Conservation (phyloP, 1,284 basidiomycete species). For the Ganoderma sinense region DNA sequence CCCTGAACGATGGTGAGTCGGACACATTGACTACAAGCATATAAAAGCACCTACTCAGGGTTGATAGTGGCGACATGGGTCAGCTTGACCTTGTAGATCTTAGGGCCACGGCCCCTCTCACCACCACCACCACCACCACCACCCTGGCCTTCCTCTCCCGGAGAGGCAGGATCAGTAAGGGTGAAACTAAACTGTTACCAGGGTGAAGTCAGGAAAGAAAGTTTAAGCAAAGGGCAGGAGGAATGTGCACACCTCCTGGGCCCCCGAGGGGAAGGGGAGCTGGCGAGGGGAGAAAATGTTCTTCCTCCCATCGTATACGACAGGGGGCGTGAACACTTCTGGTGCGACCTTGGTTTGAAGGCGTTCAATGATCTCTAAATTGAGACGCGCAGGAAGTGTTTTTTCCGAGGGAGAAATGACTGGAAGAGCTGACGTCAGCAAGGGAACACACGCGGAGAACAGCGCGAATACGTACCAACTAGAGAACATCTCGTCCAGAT, state of each 20-base stretch:
- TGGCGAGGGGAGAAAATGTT: slow-evolving; percentile 70
- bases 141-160: slow-evolving; percentile 20
- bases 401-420: slow-evolving; percentile 74
- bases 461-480: slow-evolving; percentile 62
- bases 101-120: slow-evolving; percentile 45
- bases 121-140: slow-evolving; percentile 14
- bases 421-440: slow-evolving; percentile 33
- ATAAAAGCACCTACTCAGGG: slow-evolving; percentile 61
- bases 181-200: slow-evolving; percentile 64
- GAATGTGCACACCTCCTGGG: slow-evolving; percentile 52
- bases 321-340: slow-evolving; percentile 67
- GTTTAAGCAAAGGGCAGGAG: not conserved
- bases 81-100: slow-evolving; percentile 67
- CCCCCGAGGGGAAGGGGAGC: slow-evolving; percentile 58
- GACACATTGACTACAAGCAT: not conserved
- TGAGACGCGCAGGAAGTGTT: slow-evolving; percentile 66
- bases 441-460: not conserved
- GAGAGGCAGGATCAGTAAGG: slow-evolving; percentile 46
- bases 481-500: not conserved
- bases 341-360: slow-evolving; percentile 65
- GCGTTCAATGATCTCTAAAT: slow-evolving; percentile 69
- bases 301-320: slow-evolving; percentile 80
- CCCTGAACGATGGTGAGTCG: slow-evolving; percentile 46
- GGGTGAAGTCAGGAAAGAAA: slow-evolving; percentile 6
- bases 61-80: slow-evolving; percentile 78